Evolutionary conservation across 2,329 filamentous ascomycete species (phyloP).

Genomic region (Teratosphaeria gauchensis): DNA sequence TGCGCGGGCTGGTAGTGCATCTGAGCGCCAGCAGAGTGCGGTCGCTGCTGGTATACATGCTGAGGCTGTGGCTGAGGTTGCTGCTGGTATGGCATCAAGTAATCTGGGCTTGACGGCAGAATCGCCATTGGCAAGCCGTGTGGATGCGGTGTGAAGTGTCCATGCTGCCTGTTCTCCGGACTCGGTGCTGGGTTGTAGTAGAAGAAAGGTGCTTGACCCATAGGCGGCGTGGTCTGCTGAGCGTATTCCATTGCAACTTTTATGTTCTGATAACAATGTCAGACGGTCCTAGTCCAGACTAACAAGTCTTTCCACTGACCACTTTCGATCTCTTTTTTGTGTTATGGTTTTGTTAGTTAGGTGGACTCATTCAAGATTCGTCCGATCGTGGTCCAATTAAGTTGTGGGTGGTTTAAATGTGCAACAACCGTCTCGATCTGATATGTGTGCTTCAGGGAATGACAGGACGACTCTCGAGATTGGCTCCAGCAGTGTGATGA

Average conservation of each 20-base stretch:
- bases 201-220: constrained; percentile 70
- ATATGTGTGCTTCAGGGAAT: constrained; percentile 7
- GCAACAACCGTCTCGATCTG: neutral
- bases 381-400: neutral
- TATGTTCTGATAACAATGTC: neutral
- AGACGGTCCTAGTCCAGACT: neutral
- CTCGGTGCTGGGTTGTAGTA: constrained; percentile 75
- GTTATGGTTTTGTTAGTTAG: neutral
- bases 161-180: constrained; percentile 63
- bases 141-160: constrained; percentile 56
- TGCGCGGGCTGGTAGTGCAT: constrained; percentile 34
- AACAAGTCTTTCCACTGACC: neutral
- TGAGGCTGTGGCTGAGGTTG: constrained; percentile 20
- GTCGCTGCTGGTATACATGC: constrained; percentile 27
- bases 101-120: constrained; percentile 38
- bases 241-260: constrained; percentile 25
- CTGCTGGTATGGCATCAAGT: constrained; percentile 42
- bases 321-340: neutral
- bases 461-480: constrained; percentile 9
- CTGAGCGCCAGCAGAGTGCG: constrained; percentile 21
- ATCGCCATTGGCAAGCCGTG: constrained; percentile 35
- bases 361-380: neutral
- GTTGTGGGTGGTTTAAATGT: neutral
- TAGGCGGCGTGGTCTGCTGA: constrained; percentile 38
- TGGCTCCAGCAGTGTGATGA: neutral